Evolutionary conservation across 2,329 filamentous ascomycete species (phyloP).

Genomic region (Colletotrichum ledebouriae): DNA sequence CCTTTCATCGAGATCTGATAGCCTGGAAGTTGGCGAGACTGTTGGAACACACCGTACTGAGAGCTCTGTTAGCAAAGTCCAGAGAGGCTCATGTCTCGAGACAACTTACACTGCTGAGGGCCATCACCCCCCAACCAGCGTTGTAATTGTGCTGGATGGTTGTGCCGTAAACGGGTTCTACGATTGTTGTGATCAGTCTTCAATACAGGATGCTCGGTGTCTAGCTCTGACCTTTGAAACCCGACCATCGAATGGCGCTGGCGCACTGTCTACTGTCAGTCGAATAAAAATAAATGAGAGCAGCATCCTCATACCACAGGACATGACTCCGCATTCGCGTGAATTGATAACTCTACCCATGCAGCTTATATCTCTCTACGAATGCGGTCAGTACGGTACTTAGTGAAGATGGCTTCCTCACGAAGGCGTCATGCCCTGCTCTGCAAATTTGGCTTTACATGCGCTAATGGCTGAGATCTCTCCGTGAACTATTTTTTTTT

Average conservation of each 20-base stretch:
- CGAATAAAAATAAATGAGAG: background rate
- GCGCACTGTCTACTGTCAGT: conserved; percentile 57
- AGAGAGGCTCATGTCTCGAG: accelerated
- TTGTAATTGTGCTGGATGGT: conserved; percentile 59
- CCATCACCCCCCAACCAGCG: conserved; percentile 30
- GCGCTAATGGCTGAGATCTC: conserved; percentile 39
- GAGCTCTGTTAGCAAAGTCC: conserved; percentile 48
- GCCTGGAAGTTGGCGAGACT: conserved; percentile 53
- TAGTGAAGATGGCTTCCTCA: background rate
- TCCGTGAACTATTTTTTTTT: conserved; percentile 21
- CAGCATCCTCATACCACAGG: conserved; percentile 55
- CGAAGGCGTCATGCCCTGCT: conserved; percentile 34
- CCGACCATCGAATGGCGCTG: conserved; percentile 67
- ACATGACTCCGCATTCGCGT: conserved; percentile 70
- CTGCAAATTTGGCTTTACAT: conserved; percentile 30
- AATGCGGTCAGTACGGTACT: background rate
- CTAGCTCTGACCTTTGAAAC: conserved; percentile 54
- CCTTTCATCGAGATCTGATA: conserved; percentile 56
- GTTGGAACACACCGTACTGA: conserved; percentile 59
- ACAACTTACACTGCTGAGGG: conserved; percentile 27
- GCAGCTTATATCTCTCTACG: conserved; percentile 54
- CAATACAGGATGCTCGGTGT: too few relatives aligned
- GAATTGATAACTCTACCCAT: conserved; percentile 61
- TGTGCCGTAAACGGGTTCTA: conserved; percentile 67
- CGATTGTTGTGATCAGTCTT: background rate